Base-by-base conservation (phyloP, 192 early-diverging fungal genomes). In the Phlyctochytrium bullatum region DNA sequence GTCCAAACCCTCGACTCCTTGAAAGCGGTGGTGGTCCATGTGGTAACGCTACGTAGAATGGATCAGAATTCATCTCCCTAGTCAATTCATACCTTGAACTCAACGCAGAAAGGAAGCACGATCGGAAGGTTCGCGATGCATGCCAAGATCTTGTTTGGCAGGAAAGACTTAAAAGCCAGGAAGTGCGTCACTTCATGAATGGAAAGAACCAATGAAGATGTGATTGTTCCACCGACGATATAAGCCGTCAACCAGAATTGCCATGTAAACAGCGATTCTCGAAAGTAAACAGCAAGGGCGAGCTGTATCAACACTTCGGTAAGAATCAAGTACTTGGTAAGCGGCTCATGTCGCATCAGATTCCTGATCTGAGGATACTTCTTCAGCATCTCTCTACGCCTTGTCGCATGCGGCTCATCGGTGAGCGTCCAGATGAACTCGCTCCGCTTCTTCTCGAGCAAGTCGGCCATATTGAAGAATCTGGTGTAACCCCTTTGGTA, bases 11-110 rank as follows among this genome's bases (percentile, higher is more conserved):
- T 89, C 86, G 16, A 97, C 94, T 20, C 96, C 96, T 79, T 96
- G 94, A 79, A 88, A 95, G n/a, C 91, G 91, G 80, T 98, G 96
- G 76, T 98, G 96, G 76, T 96, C 96, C 62, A 97, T 81, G 77
- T 98, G 96, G 73, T 82, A 82, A 20, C 78, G 67, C 53, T 73
- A 66, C 66, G 75, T n/a, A 70, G 27, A 72, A 67, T n/a, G 29
- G 50, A 3, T 16, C 23, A 16, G 47, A n/a, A 61, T 24, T 23
- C 6, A 14, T 6, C 40, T 6, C 10, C 6, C 40, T 14, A 47
- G 40, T 20, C 40, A 14, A 20, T 6, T 50, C 3, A n/a, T 10
- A 56, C 52, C 61, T 70, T 59, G 53, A 71, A 71, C 32, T 71
- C 76, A 14, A 73, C 71, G 62, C 70, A 80, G 68, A 79, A 80